Base-by-base conservation (phyloP, 805 yeast genomes). In the Candida glaebosa region DNA sequence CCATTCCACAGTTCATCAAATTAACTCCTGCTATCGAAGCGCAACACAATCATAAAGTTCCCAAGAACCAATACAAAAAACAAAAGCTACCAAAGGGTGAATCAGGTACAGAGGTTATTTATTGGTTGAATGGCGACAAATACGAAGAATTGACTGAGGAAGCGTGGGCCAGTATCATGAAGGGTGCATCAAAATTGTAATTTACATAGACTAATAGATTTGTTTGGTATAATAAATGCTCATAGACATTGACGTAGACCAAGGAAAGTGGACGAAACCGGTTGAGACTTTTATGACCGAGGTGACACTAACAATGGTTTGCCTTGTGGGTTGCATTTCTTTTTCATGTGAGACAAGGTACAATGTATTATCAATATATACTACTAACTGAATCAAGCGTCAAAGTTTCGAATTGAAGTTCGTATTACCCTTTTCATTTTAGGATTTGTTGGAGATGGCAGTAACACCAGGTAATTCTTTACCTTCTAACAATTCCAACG, bases 401-500 rank as follows among this genome's bases (percentile, higher is more conserved):
- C n/a, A n/a, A n/a, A n/a, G n/a, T n/a, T n/a, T n/a, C n/a, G n/a
- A n/a, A n/a, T n/a, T n/a, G n/a, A n/a, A n/a, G n/a, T n/a, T n/a
- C n/a, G n/a, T n/a, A n/a, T n/a, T n/a, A n/a, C n/a, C n/a, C n/a
- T n/a, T n/a, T n/a, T n/a, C n/a, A n/a, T n/a, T 28, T 28, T 28
- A 28, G 14, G 31, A 28, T 54, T 87, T 89, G 72, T 79, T 82
- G 53, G 96, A 82, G 59, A 90, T 82, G 73, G 90, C 95, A 62
- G 77, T 82, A 57, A 93, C 98, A 82, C 99, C 99, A 60, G 99
- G 99, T 61, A 93, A 81, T 58, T 78, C 93, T 82, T 93, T 93
- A 76, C 99, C 99, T 79, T 93, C 99, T 66, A 93, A 82, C 66
- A 93, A 84, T 76, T 93, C 99, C 67, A 93, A 81, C 50, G 98